Evolutionary conservation across 805 yeast genomes (phyloP).

Genomic region (Ogataea methylovora): DNA sequence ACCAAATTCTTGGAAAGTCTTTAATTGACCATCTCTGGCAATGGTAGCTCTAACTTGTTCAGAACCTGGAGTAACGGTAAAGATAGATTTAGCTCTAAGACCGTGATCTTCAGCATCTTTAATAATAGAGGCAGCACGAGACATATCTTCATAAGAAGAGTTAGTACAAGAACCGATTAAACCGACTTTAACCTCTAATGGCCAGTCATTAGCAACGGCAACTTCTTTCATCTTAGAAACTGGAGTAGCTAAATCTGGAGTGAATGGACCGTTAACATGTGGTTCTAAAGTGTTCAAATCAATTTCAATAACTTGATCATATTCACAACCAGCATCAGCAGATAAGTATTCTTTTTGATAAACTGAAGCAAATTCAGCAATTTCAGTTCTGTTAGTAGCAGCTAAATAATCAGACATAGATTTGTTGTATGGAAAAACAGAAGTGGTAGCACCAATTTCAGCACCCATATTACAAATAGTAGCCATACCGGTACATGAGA

Average conservation of each 20-base stretch:
- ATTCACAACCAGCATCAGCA: slow-evolving; percentile 85
- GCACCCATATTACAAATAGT: slow-evolving; percentile 99
- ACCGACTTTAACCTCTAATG: slow-evolving; percentile 80
- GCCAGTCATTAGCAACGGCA: slow-evolving; percentile 77
- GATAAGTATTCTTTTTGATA: slow-evolving; percentile 45
- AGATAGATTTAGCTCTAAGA: slow-evolving; percentile 81
- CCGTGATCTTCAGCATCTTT: slow-evolving; percentile 84
- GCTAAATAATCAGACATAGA: slow-evolving; percentile 50
- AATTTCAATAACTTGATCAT: slow-evolving; percentile 88
- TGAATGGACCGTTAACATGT: slow-evolving; percentile 94
- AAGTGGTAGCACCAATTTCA: slow-evolving; percentile 98
- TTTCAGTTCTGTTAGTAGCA: slow-evolving; percentile 77
- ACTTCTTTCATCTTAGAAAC: slow-evolving; percentile 71
- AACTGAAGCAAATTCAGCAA: slow-evolving; percentile 65
- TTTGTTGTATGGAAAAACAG: slow-evolving; percentile 83
- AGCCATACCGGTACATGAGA: slow-evolving; percentile 98
- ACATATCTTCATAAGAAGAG: slow-evolving; percentile 98
- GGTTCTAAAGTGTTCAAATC: slow-evolving; percentile 86
- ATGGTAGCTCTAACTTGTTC: slow-evolving; percentile 97
- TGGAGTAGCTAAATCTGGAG: slow-evolving; percentile 96
- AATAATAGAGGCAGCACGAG: slow-evolving; percentile 87
- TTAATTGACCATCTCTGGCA: slow-evolving; percentile 87
- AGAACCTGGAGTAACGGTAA: slow-evolving; percentile 96
- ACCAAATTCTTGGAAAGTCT: slow-evolving; percentile 77
- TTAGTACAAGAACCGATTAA: slow-evolving; percentile 97